Conservation (phyloP, 345 rosid species). For the Populus pruinosa region DNA sequence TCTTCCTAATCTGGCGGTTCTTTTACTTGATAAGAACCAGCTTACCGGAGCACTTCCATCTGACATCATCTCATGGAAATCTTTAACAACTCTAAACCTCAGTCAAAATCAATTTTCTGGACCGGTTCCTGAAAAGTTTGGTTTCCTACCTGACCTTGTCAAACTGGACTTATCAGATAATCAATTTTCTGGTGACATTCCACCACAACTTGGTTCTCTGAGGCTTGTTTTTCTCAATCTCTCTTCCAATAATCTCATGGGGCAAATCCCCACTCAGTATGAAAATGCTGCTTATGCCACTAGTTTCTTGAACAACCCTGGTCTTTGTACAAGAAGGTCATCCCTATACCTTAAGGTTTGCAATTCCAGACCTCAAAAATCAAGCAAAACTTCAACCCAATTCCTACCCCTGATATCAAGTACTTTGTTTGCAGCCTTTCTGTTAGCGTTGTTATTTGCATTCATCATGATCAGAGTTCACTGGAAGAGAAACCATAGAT, state of each 20-base stretch:
- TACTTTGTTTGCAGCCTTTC: not conserved
- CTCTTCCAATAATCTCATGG: slow-evolving; percentile 53
- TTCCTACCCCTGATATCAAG: slow-evolving; percentile 20
- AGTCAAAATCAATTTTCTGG: slow-evolving; percentile 50
- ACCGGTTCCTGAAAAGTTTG: slow-evolving; percentile 36
- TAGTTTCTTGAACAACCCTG: slow-evolving; percentile 54
- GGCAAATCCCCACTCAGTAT: slow-evolving; percentile 42
- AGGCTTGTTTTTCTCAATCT: slow-evolving; percentile 34
- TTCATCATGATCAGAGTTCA: slow-evolving; percentile 17
- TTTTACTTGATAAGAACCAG: slow-evolving; percentile 49
- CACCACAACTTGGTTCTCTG: slow-evolving; percentile 41
- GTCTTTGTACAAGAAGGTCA: slow-evolving; percentile 39
- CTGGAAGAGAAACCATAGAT: slow-evolving; percentile 17
- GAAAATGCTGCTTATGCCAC: slow-evolving; percentile 36
- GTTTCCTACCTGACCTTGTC: slow-evolving; percentile 29
- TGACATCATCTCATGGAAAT: slow-evolving; percentile 40
- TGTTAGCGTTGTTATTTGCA: slow-evolving; percentile 15
- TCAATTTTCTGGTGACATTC: slow-evolving; percentile 48
- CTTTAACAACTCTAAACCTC: slow-evolving; percentile 31
- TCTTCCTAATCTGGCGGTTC: slow-evolving; percentile 29
- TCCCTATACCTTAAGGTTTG: slow-evolving; percentile 28
- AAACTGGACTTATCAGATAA: slow-evolving; percentile 49
- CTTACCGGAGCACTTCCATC: slow-evolving; percentile 48
- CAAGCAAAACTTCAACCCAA: slow-evolving; percentile 12
- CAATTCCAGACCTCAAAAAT: slow-evolving; percentile 11